These are phyloP conservation scores for Colletotrichum cereale DNA, from an alignment of 2,329 filamentous ascomycete genomes.

Conservation along the genomic window DNA sequence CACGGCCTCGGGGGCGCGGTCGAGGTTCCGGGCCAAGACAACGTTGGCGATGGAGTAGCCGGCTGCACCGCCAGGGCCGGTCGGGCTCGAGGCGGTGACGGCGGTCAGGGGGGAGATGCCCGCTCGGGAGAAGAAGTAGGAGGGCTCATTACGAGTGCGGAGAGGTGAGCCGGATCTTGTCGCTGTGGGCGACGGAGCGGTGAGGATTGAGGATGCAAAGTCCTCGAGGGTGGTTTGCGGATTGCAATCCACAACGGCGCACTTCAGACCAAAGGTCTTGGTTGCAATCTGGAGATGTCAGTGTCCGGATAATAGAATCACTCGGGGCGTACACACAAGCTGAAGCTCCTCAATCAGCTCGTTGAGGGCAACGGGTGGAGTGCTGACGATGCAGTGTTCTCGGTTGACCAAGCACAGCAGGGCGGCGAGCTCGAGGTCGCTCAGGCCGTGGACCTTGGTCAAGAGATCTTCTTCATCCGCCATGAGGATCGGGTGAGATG, in stretches of 20 bases:
- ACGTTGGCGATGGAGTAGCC: constrained; percentile 78
- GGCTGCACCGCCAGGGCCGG: constrained; percentile 32
- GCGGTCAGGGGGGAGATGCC: constrained; percentile 47
- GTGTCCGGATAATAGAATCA: neutral
- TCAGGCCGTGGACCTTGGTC: constrained; percentile 80
- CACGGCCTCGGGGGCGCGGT: constrained; percentile 78
- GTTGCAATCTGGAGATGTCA: constrained; percentile 66
- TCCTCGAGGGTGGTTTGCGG: constrained; percentile 82
- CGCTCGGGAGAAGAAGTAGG: constrained; percentile 43
- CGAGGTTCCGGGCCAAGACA: constrained; percentile 84
- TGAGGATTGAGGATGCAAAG: constrained; percentile 79
- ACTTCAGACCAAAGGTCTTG: constrained; percentile 79
- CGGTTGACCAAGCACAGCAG: constrained; percentile 84
- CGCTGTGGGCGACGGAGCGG: constrained; percentile 48
- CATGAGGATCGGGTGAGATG: constrained; percentile 58
- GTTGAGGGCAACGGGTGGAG: constrained; percentile 71
- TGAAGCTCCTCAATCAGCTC: constrained; percentile 80
- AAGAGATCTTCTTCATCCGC: constrained; percentile 69
- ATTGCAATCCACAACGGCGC: constrained; percentile 79
- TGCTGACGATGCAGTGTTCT: constrained; percentile 91
- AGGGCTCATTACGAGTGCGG: constrained; percentile 40
- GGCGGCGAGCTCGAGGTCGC: constrained; percentile 88
- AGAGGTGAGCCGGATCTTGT: constrained; percentile 46
- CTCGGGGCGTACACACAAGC: constrained; percentile 63
- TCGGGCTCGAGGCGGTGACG: constrained; percentile 42